Percentiles rank a stretch among this genome's conserved stretches.
Conservation (phyloP, 306 rosid species). For the Vicia sativa region DNA sequence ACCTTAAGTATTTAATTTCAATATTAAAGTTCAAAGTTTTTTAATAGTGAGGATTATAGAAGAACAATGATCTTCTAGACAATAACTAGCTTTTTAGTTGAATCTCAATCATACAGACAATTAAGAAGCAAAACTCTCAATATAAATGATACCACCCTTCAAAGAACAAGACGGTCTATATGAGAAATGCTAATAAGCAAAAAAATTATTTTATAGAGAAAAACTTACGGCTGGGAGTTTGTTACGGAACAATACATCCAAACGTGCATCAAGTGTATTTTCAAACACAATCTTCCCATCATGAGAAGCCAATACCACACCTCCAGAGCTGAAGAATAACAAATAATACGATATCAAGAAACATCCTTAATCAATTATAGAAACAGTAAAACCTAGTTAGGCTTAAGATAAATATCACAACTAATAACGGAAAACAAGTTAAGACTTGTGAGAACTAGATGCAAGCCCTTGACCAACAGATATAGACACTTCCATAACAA, state of each 20-base stretch:
- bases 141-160: constrained; percentile 2
- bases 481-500: constrained; percentile 16
- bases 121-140: constrained; percentile 19
- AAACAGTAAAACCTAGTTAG: constrained; percentile 3
- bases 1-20: constrained; percentile 13
- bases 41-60: constrained; percentile 11
- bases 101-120: constrained; percentile 13
- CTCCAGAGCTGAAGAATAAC: constrained; percentile 80
- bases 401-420: constrained; percentile 4
- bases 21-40: not conserved
- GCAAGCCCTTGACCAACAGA: constrained; percentile 13
- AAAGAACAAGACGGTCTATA: not conserved
- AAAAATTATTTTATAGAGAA: constrained; percentile 8
- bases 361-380: constrained; percentile 26
- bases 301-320: constrained; percentile 94
- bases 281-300: constrained; percentile 97
- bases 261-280: constrained; percentile 92
- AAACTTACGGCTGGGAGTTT: constrained; percentile 86
- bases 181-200: constrained; percentile 16
- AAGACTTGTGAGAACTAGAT: constrained; percentile 1
- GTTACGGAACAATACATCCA: constrained; percentile 91
- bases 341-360: constrained; percentile 35
- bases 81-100: constrained; percentile 24
- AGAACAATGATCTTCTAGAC: constrained; percentile 24
- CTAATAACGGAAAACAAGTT: constrained; percentile 7